Conservation (phyloP, 73 alveolate genomes). For the Tetrahymena malaccensis region DNA sequence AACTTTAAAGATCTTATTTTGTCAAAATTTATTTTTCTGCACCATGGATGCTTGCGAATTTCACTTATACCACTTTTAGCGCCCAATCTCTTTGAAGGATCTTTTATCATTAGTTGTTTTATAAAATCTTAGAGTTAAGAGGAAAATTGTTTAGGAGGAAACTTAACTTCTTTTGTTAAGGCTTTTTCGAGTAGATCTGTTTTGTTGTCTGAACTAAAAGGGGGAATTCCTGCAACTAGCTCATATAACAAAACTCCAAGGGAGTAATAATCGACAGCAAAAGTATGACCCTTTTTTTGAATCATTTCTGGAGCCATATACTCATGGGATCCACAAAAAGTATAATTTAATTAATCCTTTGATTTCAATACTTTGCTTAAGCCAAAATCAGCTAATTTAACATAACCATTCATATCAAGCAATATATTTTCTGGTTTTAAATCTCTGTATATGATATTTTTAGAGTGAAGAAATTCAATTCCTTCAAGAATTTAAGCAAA, state of each 20-base stretch:
- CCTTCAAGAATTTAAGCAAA: constrained; percentile 46
- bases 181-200: constrained; percentile 28
- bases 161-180: constrained; percentile 1
- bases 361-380: constrained; percentile 37
- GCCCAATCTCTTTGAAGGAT: constrained; percentile 66
- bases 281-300: constrained; percentile 43
- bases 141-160: constrained; percentile 27
- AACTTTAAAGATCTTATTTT: neutral
- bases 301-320: constrained; percentile 63
- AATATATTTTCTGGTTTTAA: constrained; percentile 63
- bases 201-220: constrained; percentile 48
- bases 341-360: constrained; percentile 25
- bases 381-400: constrained; percentile 61
- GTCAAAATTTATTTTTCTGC: constrained; percentile 68
- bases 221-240: constrained; percentile 59
- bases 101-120: constrained; percentile 53
- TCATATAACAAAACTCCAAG: constrained; percentile 59
- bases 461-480: constrained; percentile 43
- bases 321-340: constrained; percentile 67
- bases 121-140: constrained; percentile 44
- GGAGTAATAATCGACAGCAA: constrained; percentile 52
- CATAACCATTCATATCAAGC: constrained; percentile 48
- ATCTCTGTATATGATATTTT: constrained; percentile 50
- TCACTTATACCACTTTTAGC: constrained; percentile 45
- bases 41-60: constrained; percentile 79